Evolutionary conservation across 2,329 filamentous ascomycete species (phyloP).

Genomic region (Trichoderma oligosporum): DNA sequence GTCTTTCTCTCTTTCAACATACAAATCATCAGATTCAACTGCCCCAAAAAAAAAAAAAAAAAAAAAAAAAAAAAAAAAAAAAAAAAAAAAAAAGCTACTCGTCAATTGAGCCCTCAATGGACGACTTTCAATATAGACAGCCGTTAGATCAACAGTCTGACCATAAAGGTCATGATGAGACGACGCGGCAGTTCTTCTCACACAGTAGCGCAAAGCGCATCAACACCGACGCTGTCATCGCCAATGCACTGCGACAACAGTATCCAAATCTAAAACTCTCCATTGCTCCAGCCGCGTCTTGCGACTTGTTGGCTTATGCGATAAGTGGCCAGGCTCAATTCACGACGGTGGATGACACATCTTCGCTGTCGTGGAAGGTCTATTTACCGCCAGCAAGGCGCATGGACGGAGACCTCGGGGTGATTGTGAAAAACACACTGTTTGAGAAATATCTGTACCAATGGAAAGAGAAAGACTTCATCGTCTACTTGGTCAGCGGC

Average conservation of each 20-base stretch:
- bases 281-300: constrained; percentile 32
- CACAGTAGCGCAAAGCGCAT: constrained; percentile 40
- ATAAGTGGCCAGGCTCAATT: constrained; percentile 37
- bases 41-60: no score
- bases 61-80: no score
- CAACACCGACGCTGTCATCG: constrained; percentile 43
- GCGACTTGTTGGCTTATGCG: constrained; percentile 43
- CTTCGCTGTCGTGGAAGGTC: constrained; percentile 37
- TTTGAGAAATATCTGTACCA: constrained; percentile 42
- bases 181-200: constrained; percentile 29
- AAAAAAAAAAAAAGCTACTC: not conserved
- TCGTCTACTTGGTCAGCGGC: constrained; percentile 42
- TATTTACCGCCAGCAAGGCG: constrained; percentile 41
- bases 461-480: constrained; percentile 42
- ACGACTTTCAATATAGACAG: not conserved
- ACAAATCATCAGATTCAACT: not conserved
- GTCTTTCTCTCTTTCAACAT: not conserved
- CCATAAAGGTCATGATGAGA: constrained; percentile 1
- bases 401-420: constrained; percentile 38
- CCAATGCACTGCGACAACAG: constrained; percentile 38
- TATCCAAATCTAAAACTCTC: constrained; percentile 44
- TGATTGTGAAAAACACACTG: constrained; percentile 27
- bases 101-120: not conserved
- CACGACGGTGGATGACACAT: constrained; percentile 31
- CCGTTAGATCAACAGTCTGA: not conserved